Evolutionary conservation across 345 rosid genomes (phyloP).

Genomic region (Salix koriyanagi): DNA sequence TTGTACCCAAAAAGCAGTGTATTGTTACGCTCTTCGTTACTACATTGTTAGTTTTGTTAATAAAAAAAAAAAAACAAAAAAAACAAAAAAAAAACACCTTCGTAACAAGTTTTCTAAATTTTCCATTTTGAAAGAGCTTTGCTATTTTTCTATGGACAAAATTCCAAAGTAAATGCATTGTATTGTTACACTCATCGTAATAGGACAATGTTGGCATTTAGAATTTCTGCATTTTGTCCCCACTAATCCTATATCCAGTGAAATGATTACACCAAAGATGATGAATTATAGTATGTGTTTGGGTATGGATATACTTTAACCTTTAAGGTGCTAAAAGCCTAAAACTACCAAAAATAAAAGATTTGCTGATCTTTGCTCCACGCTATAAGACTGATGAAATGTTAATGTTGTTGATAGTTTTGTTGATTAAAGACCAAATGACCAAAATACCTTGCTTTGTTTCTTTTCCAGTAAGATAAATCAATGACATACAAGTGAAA

Average conservation of each 20-base stretch:
- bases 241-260: background rate
- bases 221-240: background rate
- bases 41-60: background rate
- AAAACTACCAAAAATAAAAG: too few relatives aligned
- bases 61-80: background rate
- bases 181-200: background rate
- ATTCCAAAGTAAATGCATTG: background rate
- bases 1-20: background rate
- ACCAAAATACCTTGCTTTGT: background rate
- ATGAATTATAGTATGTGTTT: background rate
- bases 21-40: too few relatives aligned
- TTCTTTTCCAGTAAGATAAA: background rate
- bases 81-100: background rate
- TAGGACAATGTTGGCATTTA: background rate
- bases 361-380: background rate
- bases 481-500: background rate
- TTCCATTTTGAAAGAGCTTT: background rate
- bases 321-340: background rate
- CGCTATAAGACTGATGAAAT: background rate
- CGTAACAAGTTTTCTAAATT: background rate
- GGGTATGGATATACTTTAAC: background rate
- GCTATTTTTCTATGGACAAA: background rate
- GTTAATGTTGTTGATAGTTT: background rate
- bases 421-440: background rate
- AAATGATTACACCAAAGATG: background rate